Evolutionary conservation across 2,329 filamentous ascomycete species (phyloP).

Genomic region (Cadophora malorum): DNA sequence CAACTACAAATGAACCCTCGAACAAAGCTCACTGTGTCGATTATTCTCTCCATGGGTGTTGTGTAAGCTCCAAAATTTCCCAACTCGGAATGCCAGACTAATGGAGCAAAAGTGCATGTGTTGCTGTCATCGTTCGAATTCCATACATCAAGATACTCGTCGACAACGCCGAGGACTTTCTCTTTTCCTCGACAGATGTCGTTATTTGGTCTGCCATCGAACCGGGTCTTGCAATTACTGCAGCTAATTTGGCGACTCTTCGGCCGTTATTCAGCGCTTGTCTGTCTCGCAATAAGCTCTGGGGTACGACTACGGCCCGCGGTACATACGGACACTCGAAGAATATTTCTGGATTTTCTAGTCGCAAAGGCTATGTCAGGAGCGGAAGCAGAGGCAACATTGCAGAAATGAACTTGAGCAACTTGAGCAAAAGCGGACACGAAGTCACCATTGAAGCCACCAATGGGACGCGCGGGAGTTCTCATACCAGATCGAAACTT

Average conservation of each 20-base stretch:
- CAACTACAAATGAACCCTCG: slow-evolving; percentile 54
- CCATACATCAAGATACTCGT: slow-evolving; percentile 38
- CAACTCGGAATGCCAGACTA: not conserved
- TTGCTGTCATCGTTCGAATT: slow-evolving; percentile 41
- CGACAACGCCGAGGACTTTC: slow-evolving; percentile 35
- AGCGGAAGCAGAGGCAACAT: slow-evolving; percentile 4
- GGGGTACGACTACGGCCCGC: slow-evolving; percentile 11
- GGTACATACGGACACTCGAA: slow-evolving; percentile 7
- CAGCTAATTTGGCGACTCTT: slow-evolving; percentile 36
- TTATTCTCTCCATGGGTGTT: slow-evolving; percentile 57
- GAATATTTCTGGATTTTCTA: slow-evolving; percentile 7
- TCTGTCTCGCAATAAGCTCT: slow-evolving; percentile 21
- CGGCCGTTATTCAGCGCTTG: slow-evolving; percentile 35
- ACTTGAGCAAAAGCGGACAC: slow-evolving; percentile 6
- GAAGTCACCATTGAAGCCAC: slow-evolving; percentile 8
- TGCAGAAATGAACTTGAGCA: not conserved
- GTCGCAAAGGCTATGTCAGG: slow-evolving; percentile 17
- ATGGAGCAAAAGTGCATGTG: slow-evolving; percentile 35
- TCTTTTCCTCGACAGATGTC: slow-evolving; percentile 38
- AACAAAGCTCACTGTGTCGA: slow-evolving; percentile 54
- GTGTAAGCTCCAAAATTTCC: slow-evolving; percentile 48
- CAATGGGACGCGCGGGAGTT: not conserved
- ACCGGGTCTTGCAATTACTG: slow-evolving; percentile 37
- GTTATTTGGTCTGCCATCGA: slow-evolving; percentile 42
- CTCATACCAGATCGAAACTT: not conserved